Base-by-base conservation (phyloP, 768 basidiomycete genomes). In the Dictyophora rubrovolvata region DNA sequence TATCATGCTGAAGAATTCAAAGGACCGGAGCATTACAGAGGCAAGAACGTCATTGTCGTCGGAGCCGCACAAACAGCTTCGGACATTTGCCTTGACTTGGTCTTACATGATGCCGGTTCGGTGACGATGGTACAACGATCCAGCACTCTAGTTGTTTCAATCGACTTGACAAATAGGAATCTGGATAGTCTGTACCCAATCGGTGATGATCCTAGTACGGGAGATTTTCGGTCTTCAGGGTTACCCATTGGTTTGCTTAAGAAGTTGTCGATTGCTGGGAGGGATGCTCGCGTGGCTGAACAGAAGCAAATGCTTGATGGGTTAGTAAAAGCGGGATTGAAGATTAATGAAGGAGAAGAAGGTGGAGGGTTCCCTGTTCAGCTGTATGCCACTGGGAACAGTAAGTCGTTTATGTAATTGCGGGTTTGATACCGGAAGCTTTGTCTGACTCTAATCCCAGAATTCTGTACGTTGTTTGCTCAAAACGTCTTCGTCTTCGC, bases 261-360 rank as follows among this genome's bases (percentile, higher is more conserved):
- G 23, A 10, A 53, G 22, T 6, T 48, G 51, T 4, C 42, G 7
- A 59, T 47, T n/a, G 22, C 35, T 17, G 70, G 69, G 14, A 55
- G 35, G 23, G n/a, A 50, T n/a, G 33, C 18, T 9, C 49, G 53
- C 16, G 48, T 42, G 20, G 69, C 65, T 36, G 52, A 59, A 17
- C 72, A 77, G 42, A 66, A 64, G 53, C 68, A 68, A 17, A 67
- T 75, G 61, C 70, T 70, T 48, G 69, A 71, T 20, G 70, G 69
- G 5, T 57, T 76, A 62, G 58, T 62, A 42, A 69, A 72, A 54
- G 72, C 69, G 4, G 76, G 76, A 1, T 54, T 77, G 54, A 67
- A 68, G 48, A 59, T 75, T 17, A 69, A 69, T 49, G 68, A 70
- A 65, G 74, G 75, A 0, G 56, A 53, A 5, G 68, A 72, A 42